These are phyloP conservation scores for Phylloporus sp. DNA, from an alignment of 768 basidiomycete genomes.

Conservation along the genomic window DNA sequence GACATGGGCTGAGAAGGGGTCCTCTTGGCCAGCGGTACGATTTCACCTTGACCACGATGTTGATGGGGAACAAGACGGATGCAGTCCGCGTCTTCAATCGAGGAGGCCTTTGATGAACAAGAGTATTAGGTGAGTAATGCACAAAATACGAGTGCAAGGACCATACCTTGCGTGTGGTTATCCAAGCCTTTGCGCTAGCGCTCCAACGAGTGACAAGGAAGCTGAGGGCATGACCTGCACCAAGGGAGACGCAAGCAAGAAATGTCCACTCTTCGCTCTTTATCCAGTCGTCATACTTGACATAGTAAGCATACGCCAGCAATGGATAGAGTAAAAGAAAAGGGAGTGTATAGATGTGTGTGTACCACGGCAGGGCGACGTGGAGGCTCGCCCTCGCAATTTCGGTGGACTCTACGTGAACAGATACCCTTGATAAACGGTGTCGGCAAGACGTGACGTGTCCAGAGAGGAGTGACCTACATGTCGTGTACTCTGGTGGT, in stretches of 20 bases:
- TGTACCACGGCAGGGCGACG: constrained; percentile 61
- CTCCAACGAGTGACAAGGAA: constrained; percentile 93
- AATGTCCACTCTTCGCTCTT: constrained; percentile 98
- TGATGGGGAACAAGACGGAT: constrained; percentile 76
- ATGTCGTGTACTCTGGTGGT: constrained; percentile 15
- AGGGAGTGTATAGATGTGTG: constrained; percentile 70
- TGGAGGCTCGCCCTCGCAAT: constrained; percentile 67
- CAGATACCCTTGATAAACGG: constrained; percentile 31
- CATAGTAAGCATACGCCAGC: constrained; percentile 86
- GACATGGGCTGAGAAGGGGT: constrained; percentile 50
- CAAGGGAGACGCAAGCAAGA: constrained; percentile 80
- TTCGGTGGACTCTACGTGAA: constrained; percentile 61
- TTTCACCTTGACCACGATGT: constrained; percentile 87
- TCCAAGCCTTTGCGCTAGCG: constrained; percentile 67
- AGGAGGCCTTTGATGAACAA: constrained; percentile 45
- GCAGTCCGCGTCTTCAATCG: constrained; percentile 70
- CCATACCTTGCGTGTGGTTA: constrained; percentile 72
- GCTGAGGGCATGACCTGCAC: constrained; percentile 85
- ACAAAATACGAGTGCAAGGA: not conserved
- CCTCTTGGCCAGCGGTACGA: constrained; percentile 72
- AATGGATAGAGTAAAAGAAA: constrained; percentile 81
- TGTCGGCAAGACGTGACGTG: not conserved
- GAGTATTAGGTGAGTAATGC: not conserved
- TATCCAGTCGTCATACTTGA: constrained; percentile 88
- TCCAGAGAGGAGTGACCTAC: constrained; percentile 1